Evolutionary conservation across 2,329 filamentous ascomycete species (phyloP).

Genomic region (Lachnellula occidentalis): DNA sequence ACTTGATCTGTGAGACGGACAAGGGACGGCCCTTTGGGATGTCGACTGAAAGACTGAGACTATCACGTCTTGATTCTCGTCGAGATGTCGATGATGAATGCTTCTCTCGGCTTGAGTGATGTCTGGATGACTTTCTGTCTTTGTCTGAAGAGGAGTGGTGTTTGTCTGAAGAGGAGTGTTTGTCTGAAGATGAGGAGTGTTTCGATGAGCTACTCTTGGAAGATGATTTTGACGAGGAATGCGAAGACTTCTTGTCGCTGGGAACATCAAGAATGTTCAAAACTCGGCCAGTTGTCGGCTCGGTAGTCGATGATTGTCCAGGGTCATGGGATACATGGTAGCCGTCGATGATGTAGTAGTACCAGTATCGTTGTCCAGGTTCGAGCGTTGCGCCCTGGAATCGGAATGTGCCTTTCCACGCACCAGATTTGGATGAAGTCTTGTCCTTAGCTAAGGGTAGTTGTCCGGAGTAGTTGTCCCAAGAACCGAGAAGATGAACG

Average conservation of each 20-base stretch:
- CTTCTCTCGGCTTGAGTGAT: slow-evolving; percentile 37
- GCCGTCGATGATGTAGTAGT: slow-evolving; percentile 99
- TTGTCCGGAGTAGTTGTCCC: slow-evolving; percentile 95
- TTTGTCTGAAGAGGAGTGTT: slow-evolving; percentile 30
- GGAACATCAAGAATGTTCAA: slow-evolving; percentile 97
- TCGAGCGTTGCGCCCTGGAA: slow-evolving; percentile 85
- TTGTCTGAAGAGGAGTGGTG: slow-evolving; percentile 34
- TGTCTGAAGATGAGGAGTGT: slow-evolving; percentile 34
- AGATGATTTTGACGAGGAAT: slow-evolving; percentile 38
- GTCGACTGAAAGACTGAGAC: slow-evolving; percentile 50
- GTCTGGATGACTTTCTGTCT: slow-evolving; percentile 37
- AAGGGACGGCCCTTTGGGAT: slow-evolving; percentile 85
- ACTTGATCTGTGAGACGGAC: slow-evolving; percentile 82
- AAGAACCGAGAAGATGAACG: slow-evolving; percentile 94
- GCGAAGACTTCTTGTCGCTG: slow-evolving; percentile 39
- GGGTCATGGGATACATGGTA: slow-evolving; percentile 98
- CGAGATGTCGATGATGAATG: slow-evolving; percentile 42
- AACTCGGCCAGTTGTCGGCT: slow-evolving; percentile 94
- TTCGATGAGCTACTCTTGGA: slow-evolving; percentile 36
- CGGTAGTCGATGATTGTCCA: slow-evolving; percentile 78
- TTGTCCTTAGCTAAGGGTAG: slow-evolving; percentile 90
- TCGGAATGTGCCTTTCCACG: slow-evolving; percentile 94
- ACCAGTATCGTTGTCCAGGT: slow-evolving; percentile 94
- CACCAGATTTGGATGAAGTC: slow-evolving; percentile 75
- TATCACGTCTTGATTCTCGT: slow-evolving; percentile 36